phyloP scores from a whole-genome alignment of 2,329 filamentous ascomycete species.

The Scedosporium boydii region DNA sequence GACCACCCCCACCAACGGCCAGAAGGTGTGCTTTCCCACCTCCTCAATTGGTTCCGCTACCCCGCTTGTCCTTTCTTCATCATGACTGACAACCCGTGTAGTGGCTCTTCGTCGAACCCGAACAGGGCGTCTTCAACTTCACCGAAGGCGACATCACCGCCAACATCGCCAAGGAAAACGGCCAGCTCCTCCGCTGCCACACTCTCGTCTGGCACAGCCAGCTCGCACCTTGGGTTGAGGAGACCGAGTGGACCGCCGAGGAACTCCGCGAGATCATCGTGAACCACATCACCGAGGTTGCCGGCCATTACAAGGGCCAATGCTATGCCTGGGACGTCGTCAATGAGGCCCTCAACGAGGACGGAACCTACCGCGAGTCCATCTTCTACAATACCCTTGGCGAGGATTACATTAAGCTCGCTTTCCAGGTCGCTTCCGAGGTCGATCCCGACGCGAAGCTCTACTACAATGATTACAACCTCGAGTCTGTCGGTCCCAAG shows the following conservation, averaged over 20 bases:
- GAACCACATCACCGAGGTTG: constrained; percentile 50
- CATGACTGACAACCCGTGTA: constrained; percentile 5
- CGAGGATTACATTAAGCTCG: constrained; percentile 45
- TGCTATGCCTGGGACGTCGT: constrained; percentile 59
- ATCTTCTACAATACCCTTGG: constrained; percentile 49
- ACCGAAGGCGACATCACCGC: constrained; percentile 44
- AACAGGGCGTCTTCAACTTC: constrained; percentile 49
- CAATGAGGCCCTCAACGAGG: constrained; percentile 52
- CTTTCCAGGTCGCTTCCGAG: constrained; percentile 45
- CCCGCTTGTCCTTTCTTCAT: not conserved
- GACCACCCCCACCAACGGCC: constrained; percentile 50
- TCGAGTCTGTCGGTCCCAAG: constrained; percentile 42
- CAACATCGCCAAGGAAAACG: constrained; percentile 28
- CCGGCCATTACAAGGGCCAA: constrained; percentile 46
- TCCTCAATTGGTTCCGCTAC: not conserved
- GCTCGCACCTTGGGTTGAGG: constrained; percentile 21
- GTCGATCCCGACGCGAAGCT: constrained; percentile 48
- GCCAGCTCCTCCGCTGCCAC: constrained; percentile 49
- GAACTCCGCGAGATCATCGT: constrained; percentile 41
- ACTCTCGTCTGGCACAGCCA: constrained; percentile 39
- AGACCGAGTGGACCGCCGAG: constrained; percentile 41
- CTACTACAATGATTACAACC: constrained; percentile 50
- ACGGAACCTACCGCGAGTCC: constrained; percentile 39
- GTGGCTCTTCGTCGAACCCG: constrained; percentile 52
- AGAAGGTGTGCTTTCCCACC: constrained; percentile 25